phyloP scores from a whole-genome alignment of 306 rosid genomes.

The Albizia julibrissin region DNA sequence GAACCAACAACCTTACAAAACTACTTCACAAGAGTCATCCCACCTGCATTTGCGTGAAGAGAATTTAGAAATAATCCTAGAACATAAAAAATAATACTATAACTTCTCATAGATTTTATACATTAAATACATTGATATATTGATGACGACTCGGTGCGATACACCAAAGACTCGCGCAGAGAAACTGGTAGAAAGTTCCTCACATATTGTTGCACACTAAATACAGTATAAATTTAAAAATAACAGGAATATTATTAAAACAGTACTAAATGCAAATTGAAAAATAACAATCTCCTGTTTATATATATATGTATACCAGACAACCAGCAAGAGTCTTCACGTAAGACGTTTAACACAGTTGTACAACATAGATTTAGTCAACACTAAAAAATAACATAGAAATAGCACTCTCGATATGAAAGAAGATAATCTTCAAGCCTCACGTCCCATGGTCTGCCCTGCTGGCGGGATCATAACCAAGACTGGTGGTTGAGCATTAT shows the following conservation, averaged over 20 bases:
- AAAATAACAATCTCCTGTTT: conserved; percentile 1
- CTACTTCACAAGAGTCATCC: not conserved
- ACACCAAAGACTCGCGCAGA: conserved; percentile 17
- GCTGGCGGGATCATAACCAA: conserved; percentile 88
- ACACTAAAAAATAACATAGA: conserved; percentile 26
- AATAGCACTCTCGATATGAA: conserved; percentile 17
- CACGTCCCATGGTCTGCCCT: conserved; percentile 89
- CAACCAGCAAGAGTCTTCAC: conserved; percentile 20
- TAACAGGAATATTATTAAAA: conserved; percentile 22
- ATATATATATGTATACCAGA: conserved; percentile 22
- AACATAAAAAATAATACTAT: not conserved
- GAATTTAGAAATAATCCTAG: not conserved
- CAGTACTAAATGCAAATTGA: conserved; percentile 19
- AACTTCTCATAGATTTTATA: not conserved
- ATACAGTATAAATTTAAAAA: not conserved
- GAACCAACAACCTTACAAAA: not conserved
- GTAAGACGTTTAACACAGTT: conserved; percentile 5
- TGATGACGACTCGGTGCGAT: not conserved
- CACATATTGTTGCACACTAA: conserved; percentile 8
- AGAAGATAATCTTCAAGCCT: conserved; percentile 41
- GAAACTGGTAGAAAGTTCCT: not conserved
- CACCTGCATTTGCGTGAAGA: not conserved
- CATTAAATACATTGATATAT: not conserved
- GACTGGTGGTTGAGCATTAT: conserved; percentile 72
- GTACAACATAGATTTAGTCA: conserved; percentile 15